Percentiles rank a stretch among this genome's conserved stretches.
These are phyloP conservation scores for Trichosporon inkin DNA, from an alignment of 1,284 basidiomycete genomes.

Conservation along the genomic window DNA sequence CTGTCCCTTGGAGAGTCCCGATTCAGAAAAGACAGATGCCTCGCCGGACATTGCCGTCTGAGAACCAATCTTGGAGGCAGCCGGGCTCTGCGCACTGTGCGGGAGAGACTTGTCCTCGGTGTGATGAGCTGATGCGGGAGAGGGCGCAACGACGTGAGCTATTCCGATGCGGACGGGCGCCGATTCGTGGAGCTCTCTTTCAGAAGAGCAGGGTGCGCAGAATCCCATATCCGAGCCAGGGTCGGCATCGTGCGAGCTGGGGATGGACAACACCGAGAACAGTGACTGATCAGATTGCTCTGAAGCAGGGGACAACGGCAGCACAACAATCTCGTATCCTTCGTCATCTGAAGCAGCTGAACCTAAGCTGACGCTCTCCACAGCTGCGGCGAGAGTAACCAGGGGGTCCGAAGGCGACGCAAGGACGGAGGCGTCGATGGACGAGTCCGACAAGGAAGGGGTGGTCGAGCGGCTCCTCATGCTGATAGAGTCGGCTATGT, in stretches of 20 bases:
- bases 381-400: background rate
- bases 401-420: background rate
- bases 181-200: background rate
- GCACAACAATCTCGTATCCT: conserved; percentile 11
- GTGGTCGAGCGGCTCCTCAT: background rate
- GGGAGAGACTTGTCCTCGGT: no score
- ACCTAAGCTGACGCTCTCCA: background rate
- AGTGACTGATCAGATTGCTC: background rate
- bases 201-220: background rate
- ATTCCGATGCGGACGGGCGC: background rate
- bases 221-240: background rate
- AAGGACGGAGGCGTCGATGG: background rate
- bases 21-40: no score
- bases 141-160: no score
- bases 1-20: no score
- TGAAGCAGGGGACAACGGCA: background rate
- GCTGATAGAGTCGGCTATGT: background rate
- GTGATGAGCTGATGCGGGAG: no score
- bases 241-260: background rate
- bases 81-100: no score
- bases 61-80: no score
- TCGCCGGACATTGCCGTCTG: no score
- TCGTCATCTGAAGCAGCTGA: background rate
- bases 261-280: conserved; percentile 5
- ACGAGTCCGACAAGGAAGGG: background rate